A percentile compares a stretch with the other conserved stretches of the same genome.
phyloP scores from a whole-genome alignment of 2,329 filamentous ascomycete genomes.

The Aspergillus arachidicola region DNA sequence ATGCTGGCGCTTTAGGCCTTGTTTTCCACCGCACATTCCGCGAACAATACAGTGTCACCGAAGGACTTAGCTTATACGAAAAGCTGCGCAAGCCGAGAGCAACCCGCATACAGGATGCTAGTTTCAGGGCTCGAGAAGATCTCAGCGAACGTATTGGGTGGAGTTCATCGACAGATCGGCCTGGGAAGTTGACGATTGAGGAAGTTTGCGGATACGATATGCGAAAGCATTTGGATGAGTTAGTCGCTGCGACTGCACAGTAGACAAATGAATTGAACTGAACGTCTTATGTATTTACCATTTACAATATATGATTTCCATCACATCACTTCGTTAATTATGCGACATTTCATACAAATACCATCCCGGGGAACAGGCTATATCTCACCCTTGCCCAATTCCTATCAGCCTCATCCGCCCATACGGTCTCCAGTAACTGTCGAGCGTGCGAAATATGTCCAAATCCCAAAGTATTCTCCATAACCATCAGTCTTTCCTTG shows the following conservation, averaged over 20 bases:
- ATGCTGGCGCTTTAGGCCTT: conserved; percentile 42
- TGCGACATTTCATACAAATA: conserved; percentile 21
- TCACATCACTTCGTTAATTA: neutral
- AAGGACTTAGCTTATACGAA: conserved; percentile 31
- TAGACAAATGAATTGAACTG: neutral
- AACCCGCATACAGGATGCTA: conserved; percentile 33
- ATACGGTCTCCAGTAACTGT: conserved; percentile 45
- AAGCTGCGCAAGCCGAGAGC: conserved; percentile 32
- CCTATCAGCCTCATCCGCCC: conserved; percentile 30
- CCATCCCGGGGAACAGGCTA: conserved; percentile 30
- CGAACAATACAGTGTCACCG: conserved; percentile 20
- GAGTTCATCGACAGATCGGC: conserved; percentile 28
- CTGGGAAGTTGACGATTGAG: conserved; percentile 36
- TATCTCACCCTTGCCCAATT: conserved; percentile 36
- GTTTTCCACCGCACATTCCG: conserved; percentile 34
- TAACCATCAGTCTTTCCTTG: conserved; percentile 46
- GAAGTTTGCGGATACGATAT: conserved; percentile 36
- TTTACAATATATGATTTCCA: neutral
- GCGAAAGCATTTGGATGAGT: conserved; percentile 11
- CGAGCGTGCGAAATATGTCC: conserved; percentile 47
- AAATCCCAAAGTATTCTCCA: conserved; percentile 50
- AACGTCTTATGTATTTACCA: neutral
- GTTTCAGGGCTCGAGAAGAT: conserved; percentile 29
- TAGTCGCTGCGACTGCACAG: neutral
- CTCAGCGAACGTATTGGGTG: conserved; percentile 35